Conservation (phyloP, 495 filamentous ascomycete genomes). For the Astrothelium subdiscretum region DNA sequence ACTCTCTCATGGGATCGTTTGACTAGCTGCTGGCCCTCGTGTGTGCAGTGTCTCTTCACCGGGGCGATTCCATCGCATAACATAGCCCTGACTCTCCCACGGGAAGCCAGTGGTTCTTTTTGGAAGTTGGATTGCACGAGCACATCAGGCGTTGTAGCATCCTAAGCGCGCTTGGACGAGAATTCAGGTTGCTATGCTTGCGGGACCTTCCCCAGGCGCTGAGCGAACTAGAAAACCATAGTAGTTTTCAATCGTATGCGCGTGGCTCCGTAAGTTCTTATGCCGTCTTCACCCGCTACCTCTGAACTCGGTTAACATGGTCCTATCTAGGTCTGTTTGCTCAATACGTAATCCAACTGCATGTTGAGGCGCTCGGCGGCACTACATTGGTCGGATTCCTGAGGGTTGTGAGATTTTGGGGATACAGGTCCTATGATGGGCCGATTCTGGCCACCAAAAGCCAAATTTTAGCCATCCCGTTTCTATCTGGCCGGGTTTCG, state of each 20-base stretch:
- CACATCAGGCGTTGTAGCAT: neutral
- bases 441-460: neutral
- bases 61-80: neutral
- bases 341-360: neutral
- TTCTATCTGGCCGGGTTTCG: neutral
- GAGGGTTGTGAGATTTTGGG: neutral
- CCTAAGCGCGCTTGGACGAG: neutral
- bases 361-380: neutral
- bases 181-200: neutral
- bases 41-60: neutral
- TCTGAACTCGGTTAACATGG: neutral
- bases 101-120: neutral
- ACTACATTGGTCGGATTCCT: neutral
- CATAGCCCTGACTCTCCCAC: neutral
- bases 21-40: neutral
- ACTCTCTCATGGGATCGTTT: neutral
- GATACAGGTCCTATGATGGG: neutral
- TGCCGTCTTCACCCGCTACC: neutral
- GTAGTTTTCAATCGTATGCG: slow-evolving; percentile 3
- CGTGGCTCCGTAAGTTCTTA: slow-evolving; percentile 1
- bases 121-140: neutral
- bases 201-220: neutral
- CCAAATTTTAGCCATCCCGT: neutral
- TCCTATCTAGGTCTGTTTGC: neutral
- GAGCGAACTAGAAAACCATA: neutral